Evolutionary conservation across 352 stramenopile species (phyloP).

Genomic region (Pythium pyrilobum): DNA sequence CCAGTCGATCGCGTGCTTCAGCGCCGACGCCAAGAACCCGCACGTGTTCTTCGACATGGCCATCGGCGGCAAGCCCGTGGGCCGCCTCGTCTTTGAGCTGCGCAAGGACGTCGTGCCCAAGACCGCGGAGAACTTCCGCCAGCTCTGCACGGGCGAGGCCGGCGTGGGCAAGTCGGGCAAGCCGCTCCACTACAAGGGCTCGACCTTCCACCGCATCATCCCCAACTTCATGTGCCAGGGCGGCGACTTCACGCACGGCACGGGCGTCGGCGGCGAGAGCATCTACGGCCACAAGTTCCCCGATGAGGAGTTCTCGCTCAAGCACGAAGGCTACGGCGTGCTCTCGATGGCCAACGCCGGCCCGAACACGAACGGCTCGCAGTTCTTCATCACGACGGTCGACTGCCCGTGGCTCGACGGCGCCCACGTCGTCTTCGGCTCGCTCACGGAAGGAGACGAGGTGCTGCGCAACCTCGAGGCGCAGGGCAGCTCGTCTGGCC

Average conservation of each 20-base stretch:
- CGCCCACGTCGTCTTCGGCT: constrained; percentile 92
- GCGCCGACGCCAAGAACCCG: constrained; percentile 69
- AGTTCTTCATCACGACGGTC: constrained; percentile 97
- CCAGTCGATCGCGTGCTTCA: constrained; percentile 35
- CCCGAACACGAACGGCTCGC: constrained; percentile 95
- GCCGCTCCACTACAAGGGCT: constrained; percentile 86
- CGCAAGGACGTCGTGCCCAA: constrained; percentile 96
- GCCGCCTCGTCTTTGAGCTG: constrained; percentile 87
- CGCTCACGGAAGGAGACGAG: constrained; percentile 92
- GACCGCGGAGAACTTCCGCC: constrained; percentile 98
- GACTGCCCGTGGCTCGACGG: constrained; percentile 89
- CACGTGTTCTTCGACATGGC: constrained; percentile 97
- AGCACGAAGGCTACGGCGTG: constrained; percentile 86
- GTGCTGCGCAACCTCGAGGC: constrained; percentile 96
- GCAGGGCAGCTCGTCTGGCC: constrained; percentile 90
- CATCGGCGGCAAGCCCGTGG: constrained; percentile 86
- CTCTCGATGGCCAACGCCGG: constrained; percentile 97
- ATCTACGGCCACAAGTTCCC: constrained; percentile 95
- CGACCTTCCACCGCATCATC: constrained; percentile 91
- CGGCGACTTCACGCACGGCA: constrained; percentile 95
- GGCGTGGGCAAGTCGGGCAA: constrained; percentile 78
- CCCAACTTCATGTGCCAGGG: constrained; percentile 95
- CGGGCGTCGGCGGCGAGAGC: constrained; percentile 85
- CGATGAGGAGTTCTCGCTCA: constrained; percentile 95
- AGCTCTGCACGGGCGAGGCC: constrained; percentile 97